Evolutionary conservation across 768 basidiomycete species (phyloP).

Genomic region (Rhizopogon vinicolor): DNA sequence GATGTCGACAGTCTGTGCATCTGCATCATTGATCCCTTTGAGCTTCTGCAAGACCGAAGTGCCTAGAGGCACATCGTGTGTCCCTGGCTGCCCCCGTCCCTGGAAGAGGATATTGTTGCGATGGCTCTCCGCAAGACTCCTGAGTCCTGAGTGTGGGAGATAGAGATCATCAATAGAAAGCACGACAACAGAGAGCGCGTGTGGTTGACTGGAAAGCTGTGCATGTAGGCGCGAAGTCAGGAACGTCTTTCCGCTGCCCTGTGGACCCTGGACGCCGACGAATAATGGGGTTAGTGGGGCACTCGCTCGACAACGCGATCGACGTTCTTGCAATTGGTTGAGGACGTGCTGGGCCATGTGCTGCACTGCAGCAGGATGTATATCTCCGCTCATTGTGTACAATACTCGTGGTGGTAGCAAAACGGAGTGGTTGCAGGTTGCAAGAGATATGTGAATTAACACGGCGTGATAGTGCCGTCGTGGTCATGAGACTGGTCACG

Average conservation of each 20-base stretch:
- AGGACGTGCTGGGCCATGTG: conserved; percentile 36
- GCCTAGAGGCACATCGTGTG: conserved; percentile 79
- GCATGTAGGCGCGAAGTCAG: conserved; percentile 55
- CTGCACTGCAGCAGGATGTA: conserved; percentile 29
- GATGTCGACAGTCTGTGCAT: conserved; percentile 36
- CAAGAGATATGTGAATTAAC: not conserved
- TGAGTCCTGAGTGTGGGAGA: conserved; percentile 62
- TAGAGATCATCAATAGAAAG: conserved; percentile 87
- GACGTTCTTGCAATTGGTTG: conserved; percentile 29
- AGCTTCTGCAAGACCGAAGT: conserved; percentile 46
- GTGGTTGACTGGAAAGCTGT: conserved; percentile 37
- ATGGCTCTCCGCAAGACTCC: conserved; percentile 41
- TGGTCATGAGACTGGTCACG: conserved; percentile 4
- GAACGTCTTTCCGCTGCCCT: conserved; percentile 91
- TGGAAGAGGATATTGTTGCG: conserved; percentile 63
- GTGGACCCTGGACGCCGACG: conserved; percentile 88
- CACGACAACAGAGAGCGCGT: conserved; percentile 52
- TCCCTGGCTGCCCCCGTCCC: conserved; percentile 92
- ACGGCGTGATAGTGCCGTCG: not conserved
- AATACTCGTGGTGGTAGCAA: not conserved
- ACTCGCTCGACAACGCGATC: conserved; percentile 11
- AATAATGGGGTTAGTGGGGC: conserved; percentile 53
- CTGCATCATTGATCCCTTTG: conserved; percentile 31
- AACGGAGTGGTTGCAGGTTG: not conserved
- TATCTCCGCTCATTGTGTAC: not conserved